phyloP scores from a whole-genome alignment of 352 stramenopile species.

The Peronospora farinosa region DNA sequence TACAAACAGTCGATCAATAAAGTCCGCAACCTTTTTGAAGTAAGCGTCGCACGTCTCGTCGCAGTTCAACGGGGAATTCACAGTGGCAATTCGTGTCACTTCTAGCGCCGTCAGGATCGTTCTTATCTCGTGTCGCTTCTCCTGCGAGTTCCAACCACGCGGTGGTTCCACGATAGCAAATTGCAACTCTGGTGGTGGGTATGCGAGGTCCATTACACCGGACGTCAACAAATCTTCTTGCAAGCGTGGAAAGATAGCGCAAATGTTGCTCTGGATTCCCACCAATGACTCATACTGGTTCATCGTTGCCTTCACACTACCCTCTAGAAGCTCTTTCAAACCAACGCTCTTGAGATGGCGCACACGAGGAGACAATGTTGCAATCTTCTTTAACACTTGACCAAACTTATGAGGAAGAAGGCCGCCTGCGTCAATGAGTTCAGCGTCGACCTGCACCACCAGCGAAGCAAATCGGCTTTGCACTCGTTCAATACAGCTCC shows the following conservation, averaged over 20 bases:
- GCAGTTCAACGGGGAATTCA: conserved; percentile 14
- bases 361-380: conserved; percentile 20
- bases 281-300: conserved; percentile 30
- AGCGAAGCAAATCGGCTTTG: conserved; percentile 17
- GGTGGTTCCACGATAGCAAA: conserved; percentile 25
- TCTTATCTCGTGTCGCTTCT: conserved; percentile 25
- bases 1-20: conserved; percentile 54
- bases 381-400: conserved; percentile 26
- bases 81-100: conserved; percentile 20
- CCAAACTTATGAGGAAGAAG: conserved; percentile 26
- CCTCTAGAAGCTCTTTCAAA: conserved; percentile 42
- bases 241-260: conserved; percentile 16
- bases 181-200: conserved; percentile 43
- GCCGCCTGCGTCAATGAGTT: conserved; percentile 18
- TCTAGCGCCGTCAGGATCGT: conserved; percentile 31
- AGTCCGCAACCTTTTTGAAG: conserved; percentile 45
- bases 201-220: conserved; percentile 25
- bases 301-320: conserved; percentile 24
- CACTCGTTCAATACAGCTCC: conserved; percentile 27
- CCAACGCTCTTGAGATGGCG: conserved; percentile 24
- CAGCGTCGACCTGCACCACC: conserved; percentile 23
- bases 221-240: conserved; percentile 31
- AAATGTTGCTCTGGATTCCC: conserved; percentile 28
- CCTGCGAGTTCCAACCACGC: conserved; percentile 33
- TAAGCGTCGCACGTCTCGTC: conserved; percentile 46